Conservation (phyloP, 163 green algal genomes). For the Chlamydomonas reinhardtii region DNA sequence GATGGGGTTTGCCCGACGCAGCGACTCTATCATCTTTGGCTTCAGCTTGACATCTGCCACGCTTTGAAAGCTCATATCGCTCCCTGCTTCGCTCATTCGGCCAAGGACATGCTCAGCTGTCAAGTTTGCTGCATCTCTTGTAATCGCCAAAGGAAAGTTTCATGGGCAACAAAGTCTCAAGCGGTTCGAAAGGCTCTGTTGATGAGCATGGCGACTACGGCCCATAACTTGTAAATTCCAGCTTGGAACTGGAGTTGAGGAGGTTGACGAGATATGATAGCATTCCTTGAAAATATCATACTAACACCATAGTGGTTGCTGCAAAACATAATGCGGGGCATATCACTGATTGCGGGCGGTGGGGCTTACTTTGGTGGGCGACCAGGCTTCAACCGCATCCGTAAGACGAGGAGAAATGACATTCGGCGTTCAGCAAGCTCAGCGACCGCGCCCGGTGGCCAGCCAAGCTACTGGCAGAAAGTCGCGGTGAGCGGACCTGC, state of each 20-base stretch:
- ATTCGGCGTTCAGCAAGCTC: constrained; percentile 20
- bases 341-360: constrained; percentile 2
- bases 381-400: not conserved
- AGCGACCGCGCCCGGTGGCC: constrained; percentile 25
- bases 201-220: too few relatives aligned
- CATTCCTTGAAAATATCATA: too few relatives aligned
- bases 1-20: not conserved
- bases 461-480: constrained; percentile 47
- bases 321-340: constrained; percentile 1
- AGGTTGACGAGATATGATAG: too few relatives aligned
- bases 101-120: not conserved
- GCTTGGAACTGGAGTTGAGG: too few relatives aligned
- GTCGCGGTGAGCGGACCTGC: constrained; percentile 36
- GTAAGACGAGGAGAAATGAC: not conserved
- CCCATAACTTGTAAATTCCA: too few relatives aligned
- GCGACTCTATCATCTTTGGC: not conserved
- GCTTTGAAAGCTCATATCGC: not conserved
- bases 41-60: not conserved
- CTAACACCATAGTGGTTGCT: too few relatives aligned
- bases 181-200: too few relatives aligned
- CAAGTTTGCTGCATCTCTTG: too few relatives aligned
- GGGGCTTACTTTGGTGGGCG: not conserved
- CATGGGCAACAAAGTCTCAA: too few relatives aligned
- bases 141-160: too few relatives aligned
- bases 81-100: not conserved